Evolutionary conservation across 208 protist species (phyloP).

Genomic region (Acanthamoeba culbertsoni): DNA sequence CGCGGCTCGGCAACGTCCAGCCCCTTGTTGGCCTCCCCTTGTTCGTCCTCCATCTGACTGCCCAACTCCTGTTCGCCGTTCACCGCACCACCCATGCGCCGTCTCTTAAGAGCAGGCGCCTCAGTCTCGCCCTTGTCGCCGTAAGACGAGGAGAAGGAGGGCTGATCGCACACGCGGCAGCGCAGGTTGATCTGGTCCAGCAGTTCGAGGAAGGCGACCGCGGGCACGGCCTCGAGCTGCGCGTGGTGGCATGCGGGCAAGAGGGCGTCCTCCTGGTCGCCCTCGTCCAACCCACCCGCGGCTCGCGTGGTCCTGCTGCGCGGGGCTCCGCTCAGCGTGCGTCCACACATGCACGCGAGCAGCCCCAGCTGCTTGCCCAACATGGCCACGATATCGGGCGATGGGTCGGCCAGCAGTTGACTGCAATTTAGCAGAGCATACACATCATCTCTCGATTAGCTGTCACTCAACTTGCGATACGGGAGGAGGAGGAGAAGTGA

Average conservation of each 20-base stretch:
- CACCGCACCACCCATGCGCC: not conserved
- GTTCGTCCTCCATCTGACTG: too few relatives aligned
- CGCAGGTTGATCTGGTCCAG: conserved; percentile 35
- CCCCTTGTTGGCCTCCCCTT: conserved; percentile 8
- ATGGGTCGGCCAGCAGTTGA: not conserved
- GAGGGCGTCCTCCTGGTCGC: not conserved
- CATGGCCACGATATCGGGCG: conserved; percentile 6
- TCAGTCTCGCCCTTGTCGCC: not conserved
- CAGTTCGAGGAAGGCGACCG: not conserved
- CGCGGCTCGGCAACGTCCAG: not conserved
- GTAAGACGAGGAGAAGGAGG: not conserved
- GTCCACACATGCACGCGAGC: not conserved
- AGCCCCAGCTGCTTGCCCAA: conserved; percentile 5
- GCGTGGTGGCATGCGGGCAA: not conserved
- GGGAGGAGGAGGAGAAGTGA: too few relatives aligned
- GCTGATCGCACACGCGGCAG: not conserved
- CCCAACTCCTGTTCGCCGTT: not conserved
- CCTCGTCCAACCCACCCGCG: not conserved
- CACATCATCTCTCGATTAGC: not conserved
- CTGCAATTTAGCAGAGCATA: not conserved
- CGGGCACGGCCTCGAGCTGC: not conserved
- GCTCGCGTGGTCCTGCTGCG: not conserved
- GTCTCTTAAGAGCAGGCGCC: not conserved
- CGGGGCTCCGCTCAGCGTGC: not conserved
- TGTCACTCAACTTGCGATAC: too few relatives aligned